Percentiles rank a stretch among this genome's conserved stretches.
Conservation (phyloP, 345 rosid species). For the Lepidium aucheri region DNA sequence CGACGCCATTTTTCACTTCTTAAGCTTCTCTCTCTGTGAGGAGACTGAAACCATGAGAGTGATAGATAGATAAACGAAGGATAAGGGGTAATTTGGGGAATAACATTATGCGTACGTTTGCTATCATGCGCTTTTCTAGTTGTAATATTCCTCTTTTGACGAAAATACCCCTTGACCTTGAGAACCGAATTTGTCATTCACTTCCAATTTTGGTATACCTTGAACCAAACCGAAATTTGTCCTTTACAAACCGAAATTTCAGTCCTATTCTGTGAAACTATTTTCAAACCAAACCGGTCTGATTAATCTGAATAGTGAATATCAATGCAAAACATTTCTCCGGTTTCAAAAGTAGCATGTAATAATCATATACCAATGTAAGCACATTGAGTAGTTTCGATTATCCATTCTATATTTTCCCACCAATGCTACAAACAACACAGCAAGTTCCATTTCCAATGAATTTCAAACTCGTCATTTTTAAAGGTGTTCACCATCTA, state of each 20-base stretch:
- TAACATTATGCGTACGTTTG: neutral
- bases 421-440: slow-evolving; percentile 31
- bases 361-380: slow-evolving; percentile 23
- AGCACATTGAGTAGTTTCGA: slow-evolving; percentile 18
- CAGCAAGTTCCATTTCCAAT: slow-evolving; percentile 13
- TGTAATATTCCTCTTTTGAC: neutral
- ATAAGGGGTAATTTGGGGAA: slow-evolving; percentile 23
- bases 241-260: no score
- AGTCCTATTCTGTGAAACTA: no score
- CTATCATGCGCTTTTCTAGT: neutral
- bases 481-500: slow-evolving; percentile 60
- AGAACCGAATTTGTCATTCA: no score
- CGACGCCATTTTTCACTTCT: slow-evolving; percentile 32
- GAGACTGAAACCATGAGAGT: neutral
- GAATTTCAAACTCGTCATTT: neutral
- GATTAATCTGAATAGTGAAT: no score
- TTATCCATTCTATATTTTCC: slow-evolving; percentile 13
- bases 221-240: no score
- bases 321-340: neutral
- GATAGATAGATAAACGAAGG: neutral
- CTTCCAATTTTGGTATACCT: no score
- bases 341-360: slow-evolving; percentile 14
- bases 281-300: no score
- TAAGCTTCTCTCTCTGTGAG: neutral
- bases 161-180: neutral